Evolutionary conservation across 176 grass and related monocot species (phyloP).

Genomic region (Aechmea fasciata): DNA sequence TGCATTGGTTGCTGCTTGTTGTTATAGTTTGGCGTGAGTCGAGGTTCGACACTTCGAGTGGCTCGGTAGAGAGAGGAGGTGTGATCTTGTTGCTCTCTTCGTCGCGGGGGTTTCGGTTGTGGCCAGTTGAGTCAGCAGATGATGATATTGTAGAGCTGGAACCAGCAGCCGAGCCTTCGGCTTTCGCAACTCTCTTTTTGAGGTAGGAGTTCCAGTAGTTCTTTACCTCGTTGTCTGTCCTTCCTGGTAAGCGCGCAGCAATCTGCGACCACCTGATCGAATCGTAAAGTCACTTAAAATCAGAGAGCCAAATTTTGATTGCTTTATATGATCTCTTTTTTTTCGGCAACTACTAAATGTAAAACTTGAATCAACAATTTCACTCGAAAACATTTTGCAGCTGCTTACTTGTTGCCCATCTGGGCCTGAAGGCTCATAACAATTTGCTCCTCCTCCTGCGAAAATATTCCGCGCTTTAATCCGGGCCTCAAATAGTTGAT

Average conservation of each 20-base stretch:
- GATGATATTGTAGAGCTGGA: conserved; percentile 29
- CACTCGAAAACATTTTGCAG: neutral
- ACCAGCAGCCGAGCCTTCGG: conserved; percentile 31
- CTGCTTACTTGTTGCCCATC: conserved; percentile 76
- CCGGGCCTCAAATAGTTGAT: conserved; percentile 77
- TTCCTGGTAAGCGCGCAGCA: conserved; percentile 69
- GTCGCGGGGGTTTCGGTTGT: neutral
- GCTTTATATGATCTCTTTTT: too few relatives aligned
- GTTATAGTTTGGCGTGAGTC: neutral
- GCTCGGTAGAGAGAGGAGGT: neutral
- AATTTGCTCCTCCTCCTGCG: conserved; percentile 52
- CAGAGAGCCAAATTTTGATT: too few relatives aligned
- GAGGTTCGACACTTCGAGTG: neutral
- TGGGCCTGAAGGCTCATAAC: conserved; percentile 63
- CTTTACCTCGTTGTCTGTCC: conserved; percentile 91
- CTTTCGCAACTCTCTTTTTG: conserved; percentile 58
- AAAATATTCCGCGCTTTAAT: conserved; percentile 68
- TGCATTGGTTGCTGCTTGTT: neutral
- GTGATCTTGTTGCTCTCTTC: conserved; percentile 32
- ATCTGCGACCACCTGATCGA: conserved; percentile 91
- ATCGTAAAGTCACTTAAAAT: neutral
- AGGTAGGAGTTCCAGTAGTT: conserved; percentile 92
- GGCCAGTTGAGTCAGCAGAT: conserved; percentile 21
- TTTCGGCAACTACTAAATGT: too few relatives aligned
- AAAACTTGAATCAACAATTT: neutral